Base-by-base conservation (phyloP, 352 stramenopile genomes). In the Phytophthora uliginosa region DNA sequence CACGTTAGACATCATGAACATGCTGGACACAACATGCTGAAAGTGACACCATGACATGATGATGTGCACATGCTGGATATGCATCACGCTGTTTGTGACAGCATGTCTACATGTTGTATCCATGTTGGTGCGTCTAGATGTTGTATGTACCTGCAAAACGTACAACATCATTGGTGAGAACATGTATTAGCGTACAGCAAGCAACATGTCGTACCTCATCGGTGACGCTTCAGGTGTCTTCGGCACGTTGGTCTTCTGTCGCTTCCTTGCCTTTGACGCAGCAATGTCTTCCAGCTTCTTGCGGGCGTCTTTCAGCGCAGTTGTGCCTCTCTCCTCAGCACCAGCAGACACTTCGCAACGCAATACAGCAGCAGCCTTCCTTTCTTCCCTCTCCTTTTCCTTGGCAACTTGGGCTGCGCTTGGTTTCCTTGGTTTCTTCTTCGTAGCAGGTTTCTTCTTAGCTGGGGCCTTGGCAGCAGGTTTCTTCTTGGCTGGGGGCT, bases 171-270 rank as follows among this genome's bases (percentile, higher is more conserved):
- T 24, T 34, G 2, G 3, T 10, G 7, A 69, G 54, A 34, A 47
- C 15, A 67, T 66, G 48, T 40, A 57, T 26, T 66, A 61, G 24
- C 8, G 48, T 40, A 58, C 58, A 73, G 5, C 56, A 72, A 63
- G 15, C 2, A 45, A 7, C 57, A 34, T 18, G 47, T 13, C 20
- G 47, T 53, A 53, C 47, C 20, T 26, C 10, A n/a, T n/a, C 20
- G 47, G 15, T 53, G 47, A 28, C 7, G 8, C 28, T 5, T 13
- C 28, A 6, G 20, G 8, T 53, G 7, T 9, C 18, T 4, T 17
- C 4, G 18, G 20, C 18, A 7, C 20, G 18, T 7, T 6, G 18
- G 20, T 7, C 47, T 53, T 53, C n/a, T 50, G 9, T 15, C 18
- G 12, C 6, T 17, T 28, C 18, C 31, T 53, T 53, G 52, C 31